Evolutionary conservation across 805 yeast species (phyloP).

Genomic region (Starmerella floris): DNA sequence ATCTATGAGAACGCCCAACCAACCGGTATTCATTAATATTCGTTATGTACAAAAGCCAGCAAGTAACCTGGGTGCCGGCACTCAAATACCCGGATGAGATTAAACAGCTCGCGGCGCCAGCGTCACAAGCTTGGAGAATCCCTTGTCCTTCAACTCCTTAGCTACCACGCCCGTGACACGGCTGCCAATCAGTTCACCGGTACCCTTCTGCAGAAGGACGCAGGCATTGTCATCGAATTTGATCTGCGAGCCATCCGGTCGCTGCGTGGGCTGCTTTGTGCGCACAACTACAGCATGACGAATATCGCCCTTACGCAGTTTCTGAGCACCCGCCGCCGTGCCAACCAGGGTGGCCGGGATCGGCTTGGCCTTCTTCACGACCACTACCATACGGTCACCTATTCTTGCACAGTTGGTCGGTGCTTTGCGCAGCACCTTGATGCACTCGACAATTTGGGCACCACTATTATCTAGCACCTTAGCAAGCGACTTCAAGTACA

Average conservation of each 20-base stretch:
- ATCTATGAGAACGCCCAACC: no score
- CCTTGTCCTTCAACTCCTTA: slow-evolving; percentile 70
- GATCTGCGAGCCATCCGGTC: slow-evolving; percentile 78
- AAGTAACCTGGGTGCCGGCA: no score
- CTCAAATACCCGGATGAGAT: no score
- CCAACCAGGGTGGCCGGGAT: slow-evolving; percentile 58
- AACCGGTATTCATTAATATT: no score
- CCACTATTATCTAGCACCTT: slow-evolving; percentile 94
- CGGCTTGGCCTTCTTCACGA: slow-evolving; percentile 82
- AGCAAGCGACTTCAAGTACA: slow-evolving; percentile 72
- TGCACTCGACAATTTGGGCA: slow-evolving; percentile 88
- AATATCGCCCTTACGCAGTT: slow-evolving; percentile 89
- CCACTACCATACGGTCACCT: slow-evolving; percentile 90
- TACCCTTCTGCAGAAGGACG: slow-evolving; percentile 76
- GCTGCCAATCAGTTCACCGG: slow-evolving; percentile 87
- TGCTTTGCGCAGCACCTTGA: slow-evolving; percentile 81
- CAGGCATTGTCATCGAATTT: slow-evolving; percentile 95
- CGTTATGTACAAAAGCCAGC: no score
- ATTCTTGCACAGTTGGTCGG: slow-evolving; percentile 71
- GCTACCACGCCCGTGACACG: slow-evolving; percentile 86
- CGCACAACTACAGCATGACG: slow-evolving; percentile 92
- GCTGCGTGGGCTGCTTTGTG: slow-evolving; percentile 62
- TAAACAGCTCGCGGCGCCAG: slow-evolving; percentile 76
- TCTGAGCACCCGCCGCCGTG: slow-evolving; percentile 44
- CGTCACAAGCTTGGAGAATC: slow-evolving; percentile 72